A percentile compares a stretch with the other conserved stretches of the same genome.
Evolutionary conservation across 1,139 yeast genomes (phyloP).

Genomic region (Scheffersomyces titani): DNA sequence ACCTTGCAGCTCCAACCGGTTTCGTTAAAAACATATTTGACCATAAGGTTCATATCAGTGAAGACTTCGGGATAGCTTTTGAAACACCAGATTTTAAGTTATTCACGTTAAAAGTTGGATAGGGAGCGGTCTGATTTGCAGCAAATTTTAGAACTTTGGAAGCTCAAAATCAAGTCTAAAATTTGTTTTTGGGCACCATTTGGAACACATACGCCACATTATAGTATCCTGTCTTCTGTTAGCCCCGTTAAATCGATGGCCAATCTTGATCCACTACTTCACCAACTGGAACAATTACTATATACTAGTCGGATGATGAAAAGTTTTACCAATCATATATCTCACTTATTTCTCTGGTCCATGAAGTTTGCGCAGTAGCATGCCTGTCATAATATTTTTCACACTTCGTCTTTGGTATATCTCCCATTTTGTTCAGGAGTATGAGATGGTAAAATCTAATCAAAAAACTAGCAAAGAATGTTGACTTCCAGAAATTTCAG

Average conservation of each 20-base stretch:
- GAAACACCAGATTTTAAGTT: not conserved
- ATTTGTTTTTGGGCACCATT: not conserved
- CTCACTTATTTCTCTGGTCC: not conserved
- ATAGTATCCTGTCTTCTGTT: not conserved
- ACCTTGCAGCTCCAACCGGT: not conserved
- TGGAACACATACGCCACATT: not conserved
- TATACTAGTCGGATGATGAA: not conserved
- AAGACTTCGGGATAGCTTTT: not conserved
- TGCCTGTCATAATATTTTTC: not conserved
- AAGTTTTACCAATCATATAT: not conserved
- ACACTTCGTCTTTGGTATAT: not conserved
- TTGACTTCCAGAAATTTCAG: not conserved
- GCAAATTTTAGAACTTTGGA: not conserved
- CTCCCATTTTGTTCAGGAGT: not conserved
- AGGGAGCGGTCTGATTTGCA: not conserved
- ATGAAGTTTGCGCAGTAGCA: not conserved
- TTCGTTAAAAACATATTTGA: not conserved
- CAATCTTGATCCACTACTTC: not conserved
- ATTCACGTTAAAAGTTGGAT: not conserved
- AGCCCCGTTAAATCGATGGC: not conserved
- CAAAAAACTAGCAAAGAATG: not conserved
- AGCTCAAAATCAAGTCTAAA: not conserved
- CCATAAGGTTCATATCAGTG: not conserved
- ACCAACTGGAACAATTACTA: not conserved
- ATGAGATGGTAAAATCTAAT: not conserved